Evolutionary conservation across 352 stramenopile genomes (phyloP), one percentile per base, ranked within the genome.

Genomic region (Pythium aquatile): DNA sequence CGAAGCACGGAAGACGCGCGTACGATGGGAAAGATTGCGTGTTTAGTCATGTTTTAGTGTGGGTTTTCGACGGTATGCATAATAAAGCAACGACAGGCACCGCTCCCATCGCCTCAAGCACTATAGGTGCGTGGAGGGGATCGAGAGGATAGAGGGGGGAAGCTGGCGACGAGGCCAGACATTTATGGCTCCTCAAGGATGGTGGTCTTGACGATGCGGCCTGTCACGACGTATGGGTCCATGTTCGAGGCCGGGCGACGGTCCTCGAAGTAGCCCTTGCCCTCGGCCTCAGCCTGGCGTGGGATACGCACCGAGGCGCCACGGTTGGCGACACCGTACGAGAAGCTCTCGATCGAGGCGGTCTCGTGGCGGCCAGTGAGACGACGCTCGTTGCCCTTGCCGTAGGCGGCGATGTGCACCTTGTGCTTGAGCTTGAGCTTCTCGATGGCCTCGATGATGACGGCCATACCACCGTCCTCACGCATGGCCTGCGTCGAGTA

Each of bases 361-460:
- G 97, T 99, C 79, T 99, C 97, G 79, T 98, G 90, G 61, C 88
- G 88, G 69, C 97, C 97, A 29, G 97, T 99, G 16, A 99, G 85
- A 65, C 97, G 90, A 55, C 97, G 79, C 76, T 99, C 96, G 80
- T 99, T 99, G 66, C 95, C 97, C 78, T 95, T 79, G 65, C 96
- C 96, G 79, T 99, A 99, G 28, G 96, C 88, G 16, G 88, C 90
- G 75, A 99, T 99, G 82, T 99, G 97, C 73, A 98, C 95, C 72
- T 91, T 90, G 81, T 99, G 97, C 81, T 98, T 98, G 57, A 95
- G 81, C 70, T 90, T 97, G 63, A 99, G 85, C 83, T 99, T 98
- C 87, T 99, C 97, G 70, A 99, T 98, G 55, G 96, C 96, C 69
- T 97, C 90, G 63, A 98, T 98, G 79, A 99, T 99, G 40, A 84